phyloP scores from a whole-genome alignment of 495 filamentous ascomycete species.

The Penicillium waksmanii region DNA sequence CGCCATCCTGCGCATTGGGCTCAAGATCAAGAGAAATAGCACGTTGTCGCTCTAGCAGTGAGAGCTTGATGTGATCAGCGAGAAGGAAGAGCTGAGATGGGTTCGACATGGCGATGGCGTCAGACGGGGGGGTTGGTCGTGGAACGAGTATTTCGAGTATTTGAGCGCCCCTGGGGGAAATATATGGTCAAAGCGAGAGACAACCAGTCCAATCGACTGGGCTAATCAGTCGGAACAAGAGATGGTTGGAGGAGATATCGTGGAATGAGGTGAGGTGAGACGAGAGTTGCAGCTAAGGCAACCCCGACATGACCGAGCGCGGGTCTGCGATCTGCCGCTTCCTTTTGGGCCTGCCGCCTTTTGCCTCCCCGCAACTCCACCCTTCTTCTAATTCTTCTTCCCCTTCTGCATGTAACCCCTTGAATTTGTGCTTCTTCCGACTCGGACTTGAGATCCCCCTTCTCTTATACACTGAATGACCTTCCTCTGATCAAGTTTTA shows the following conservation, averaged over 20 bases:
- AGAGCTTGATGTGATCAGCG: constrained; percentile 59
- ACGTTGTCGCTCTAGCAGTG: constrained; percentile 79
- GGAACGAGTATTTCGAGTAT: constrained; percentile 2
- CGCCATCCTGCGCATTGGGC: constrained; percentile 81
- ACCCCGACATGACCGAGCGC: constrained; percentile 12
- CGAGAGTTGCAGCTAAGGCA: constrained; percentile 17
- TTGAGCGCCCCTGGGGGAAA: background rate
- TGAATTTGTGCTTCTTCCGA: background rate
- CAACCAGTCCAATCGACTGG: background rate
- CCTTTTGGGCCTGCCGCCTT: constrained; percentile 19
- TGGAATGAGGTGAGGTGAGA: constrained; percentile 16
- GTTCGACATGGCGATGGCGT: constrained; percentile 56
- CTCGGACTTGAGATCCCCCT: constrained; percentile 2
- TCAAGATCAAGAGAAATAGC: constrained; percentile 86
- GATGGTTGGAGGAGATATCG: constrained; percentile 7
- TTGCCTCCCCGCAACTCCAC: constrained; percentile 24
- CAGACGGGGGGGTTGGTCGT: constrained; percentile 10
- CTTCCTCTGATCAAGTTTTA: constrained; percentile 14
- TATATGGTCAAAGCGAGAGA: constrained; percentile 9
- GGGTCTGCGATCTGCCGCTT: constrained; percentile 33
- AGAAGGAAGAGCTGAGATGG: constrained; percentile 58
- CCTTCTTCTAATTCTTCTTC: constrained; percentile 8
- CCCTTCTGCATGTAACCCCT: background rate
- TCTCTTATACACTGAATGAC: constrained; percentile 3
- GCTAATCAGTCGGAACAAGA: background rate